Conservation (phyloP, 139 green algal genomes). For the Coccomyxa sp. region DNA sequence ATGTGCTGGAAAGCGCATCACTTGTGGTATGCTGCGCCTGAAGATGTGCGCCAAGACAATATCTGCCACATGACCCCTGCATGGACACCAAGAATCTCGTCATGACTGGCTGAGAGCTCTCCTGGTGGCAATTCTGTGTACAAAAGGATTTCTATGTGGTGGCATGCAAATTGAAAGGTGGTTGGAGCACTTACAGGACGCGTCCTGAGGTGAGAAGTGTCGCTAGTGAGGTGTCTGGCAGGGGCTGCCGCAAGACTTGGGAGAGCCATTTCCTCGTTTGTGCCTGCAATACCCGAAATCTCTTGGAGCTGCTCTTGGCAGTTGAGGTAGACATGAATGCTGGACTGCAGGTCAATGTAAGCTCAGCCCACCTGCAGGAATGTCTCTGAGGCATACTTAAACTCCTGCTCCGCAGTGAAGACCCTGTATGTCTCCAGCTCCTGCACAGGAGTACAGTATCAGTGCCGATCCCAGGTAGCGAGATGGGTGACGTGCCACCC, state of each 20-base stretch:
- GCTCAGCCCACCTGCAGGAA: neutral
- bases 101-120: neutral
- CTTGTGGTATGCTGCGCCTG: neutral
- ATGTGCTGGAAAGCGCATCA: neutral
- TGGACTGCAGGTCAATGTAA: neutral
- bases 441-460: neutral
- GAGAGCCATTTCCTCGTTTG: neutral
- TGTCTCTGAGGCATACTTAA: neutral
- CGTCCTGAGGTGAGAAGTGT: neutral
- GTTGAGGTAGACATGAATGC: neutral
- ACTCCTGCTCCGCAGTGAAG: neutral
- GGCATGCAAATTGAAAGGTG: neutral
- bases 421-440: neutral
- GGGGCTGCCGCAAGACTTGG: neutral
- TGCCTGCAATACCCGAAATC: neutral
- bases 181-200: neutral
- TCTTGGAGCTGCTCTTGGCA: neutral
- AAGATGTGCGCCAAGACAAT: neutral
- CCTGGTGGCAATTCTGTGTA: no score
- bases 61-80: neutral
- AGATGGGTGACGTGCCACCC: no score
- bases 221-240: neutral
- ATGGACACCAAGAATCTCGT: neutral
- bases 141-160: neutral
- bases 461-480: no score